These are phyloP conservation scores for Suillus brevipes DNA, from an alignment of 768 basidiomycete species.

Conservation along the genomic window DNA sequence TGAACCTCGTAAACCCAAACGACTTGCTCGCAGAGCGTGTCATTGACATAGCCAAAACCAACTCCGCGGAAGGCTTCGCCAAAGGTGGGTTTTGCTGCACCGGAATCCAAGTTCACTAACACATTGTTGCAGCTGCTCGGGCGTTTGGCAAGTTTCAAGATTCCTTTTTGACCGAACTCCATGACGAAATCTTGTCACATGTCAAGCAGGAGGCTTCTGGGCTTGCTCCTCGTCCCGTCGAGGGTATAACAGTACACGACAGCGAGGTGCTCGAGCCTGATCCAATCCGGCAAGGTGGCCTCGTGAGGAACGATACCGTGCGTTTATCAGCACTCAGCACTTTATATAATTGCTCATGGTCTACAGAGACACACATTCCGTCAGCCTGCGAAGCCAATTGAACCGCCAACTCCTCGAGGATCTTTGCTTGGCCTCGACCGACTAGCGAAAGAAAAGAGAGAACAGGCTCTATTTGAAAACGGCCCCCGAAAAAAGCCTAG, in stretches of 20 bases:
- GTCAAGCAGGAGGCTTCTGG: slow-evolving; percentile 62
- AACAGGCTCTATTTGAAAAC: slow-evolving; percentile 46
- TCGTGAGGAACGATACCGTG: slow-evolving; percentile 68
- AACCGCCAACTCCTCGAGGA: slow-evolving; percentile 73
- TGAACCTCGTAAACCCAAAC: slow-evolving; percentile 83
- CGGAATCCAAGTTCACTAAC: slow-evolving; percentile 2
- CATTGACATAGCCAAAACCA: slow-evolving; percentile 76
- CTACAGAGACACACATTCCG: slow-evolving; percentile 78
- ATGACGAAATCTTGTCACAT: slow-evolving; percentile 77
- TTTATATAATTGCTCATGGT: slow-evolving; percentile 8
- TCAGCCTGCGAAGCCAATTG: slow-evolving; percentile 67
- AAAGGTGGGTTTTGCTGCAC: slow-evolving; percentile 47
- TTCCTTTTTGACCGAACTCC: slow-evolving; percentile 74
- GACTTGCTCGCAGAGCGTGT: slow-evolving; percentile 78
- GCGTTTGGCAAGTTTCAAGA: slow-evolving; percentile 87
- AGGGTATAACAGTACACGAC: slow-evolving; percentile 76
- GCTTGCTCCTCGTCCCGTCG: slow-evolving; percentile 49
- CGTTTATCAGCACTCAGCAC: slow-evolving; percentile 17
- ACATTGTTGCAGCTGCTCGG: slow-evolving; percentile 55
- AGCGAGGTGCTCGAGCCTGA: slow-evolving; percentile 86
- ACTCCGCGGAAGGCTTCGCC: slow-evolving; percentile 61
- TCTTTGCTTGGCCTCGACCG: slow-evolving; percentile 87
- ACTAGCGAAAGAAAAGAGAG: slow-evolving; percentile 86
- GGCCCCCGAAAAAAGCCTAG: slow-evolving; percentile 64
- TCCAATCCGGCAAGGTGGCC: slow-evolving; percentile 72